Conservation (phyloP, 2,329 filamentous ascomycete genomes). For the Paecilomyces fulvus region DNA sequence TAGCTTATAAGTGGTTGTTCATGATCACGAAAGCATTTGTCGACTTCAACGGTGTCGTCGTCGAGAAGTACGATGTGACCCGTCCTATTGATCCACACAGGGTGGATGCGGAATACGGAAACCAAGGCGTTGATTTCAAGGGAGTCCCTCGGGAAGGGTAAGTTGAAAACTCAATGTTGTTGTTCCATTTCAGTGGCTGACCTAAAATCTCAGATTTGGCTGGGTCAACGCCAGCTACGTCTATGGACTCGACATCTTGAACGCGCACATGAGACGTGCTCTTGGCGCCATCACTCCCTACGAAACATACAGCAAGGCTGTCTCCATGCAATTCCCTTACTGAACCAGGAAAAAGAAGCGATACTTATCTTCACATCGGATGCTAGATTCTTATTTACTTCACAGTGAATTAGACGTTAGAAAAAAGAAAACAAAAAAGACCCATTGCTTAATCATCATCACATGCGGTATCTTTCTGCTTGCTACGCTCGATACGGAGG, state of each 20-base stretch:
- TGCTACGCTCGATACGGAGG: background rate
- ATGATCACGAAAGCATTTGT: slow-evolving; percentile 99
- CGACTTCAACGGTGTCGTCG: slow-evolving; percentile 95
- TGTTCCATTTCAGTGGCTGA: slow-evolving; percentile 3
- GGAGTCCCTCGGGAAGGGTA: slow-evolving; percentile 93
- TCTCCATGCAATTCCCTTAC: slow-evolving; percentile 27
- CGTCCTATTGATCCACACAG: slow-evolving; percentile 81
- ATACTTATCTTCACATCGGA: background rate
- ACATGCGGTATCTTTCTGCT: background rate
- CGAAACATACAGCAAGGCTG: slow-evolving; percentile 67
- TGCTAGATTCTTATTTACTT: background rate
- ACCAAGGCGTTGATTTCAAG: slow-evolving; percentile 92
- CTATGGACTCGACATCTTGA: slow-evolving; percentile 81
- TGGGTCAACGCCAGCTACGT: slow-evolving; percentile 99
- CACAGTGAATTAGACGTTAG: background rate
- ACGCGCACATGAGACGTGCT: slow-evolving; percentile 79
- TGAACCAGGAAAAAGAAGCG: background rate
- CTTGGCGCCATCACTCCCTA: slow-evolving; percentile 82
- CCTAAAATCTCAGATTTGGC: slow-evolving; percentile 59
- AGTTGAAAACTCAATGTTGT: slow-evolving; percentile 33
- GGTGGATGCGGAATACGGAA: slow-evolving; percentile 95
- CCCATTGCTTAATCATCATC: background rate
- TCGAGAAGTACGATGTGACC: slow-evolving; percentile 98
- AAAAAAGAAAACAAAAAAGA: background rate
- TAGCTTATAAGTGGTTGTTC: slow-evolving; percentile 94